Evolutionary conservation across 768 basidiomycete species (phyloP), one percentile per base, ranked within the genome.

Genomic region (Mycena galericulata): DNA sequence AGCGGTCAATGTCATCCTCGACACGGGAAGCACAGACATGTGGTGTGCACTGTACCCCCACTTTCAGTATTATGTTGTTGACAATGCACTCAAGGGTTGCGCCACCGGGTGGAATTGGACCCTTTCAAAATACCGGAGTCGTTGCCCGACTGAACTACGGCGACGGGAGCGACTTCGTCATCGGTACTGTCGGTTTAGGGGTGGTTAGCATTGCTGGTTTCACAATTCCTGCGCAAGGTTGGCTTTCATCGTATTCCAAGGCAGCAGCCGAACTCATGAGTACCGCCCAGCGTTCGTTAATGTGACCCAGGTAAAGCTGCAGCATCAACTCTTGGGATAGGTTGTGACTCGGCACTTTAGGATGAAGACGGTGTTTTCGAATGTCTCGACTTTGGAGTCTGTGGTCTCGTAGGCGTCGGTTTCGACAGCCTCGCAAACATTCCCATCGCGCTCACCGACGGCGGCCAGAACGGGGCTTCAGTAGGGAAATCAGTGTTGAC

Each of bases 1-100:
- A 64, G 59, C 14, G 7, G 10, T 68, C 1, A 62, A 63, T 27
- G 67, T 68, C 32, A 46, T 30, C 1, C 62, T 68, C 24, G 67
- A 68, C n/a, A 68, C 67, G 9, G 67, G 67, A 24, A 58, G 55
- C 49, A 68, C 62, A 5, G 62, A 68, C 38, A n/a, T 68, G 12
- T 68, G 67, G 60, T 68, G 10, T 18, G 67, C 24, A 17, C 0
- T 32, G 22, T 49, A 15, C 4, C 4, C 27, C 14, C 24, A 46
- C n/a, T 17, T 3, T 22, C 24, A 10, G 4, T 2, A 55, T 30
- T n/a, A 15, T 22, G 20, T 24, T 11, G 9, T 24, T 15, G 41
- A 20, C 12, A 6, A 38, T 40, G 3, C 30, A 14, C 40, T 22
- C 6, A 20, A 68, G 62, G 68, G 8, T 69, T 18, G 32, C 59